Evolutionary conservation across 2,329 filamentous ascomycete species (phyloP).

Genomic region (Aspergillus sp.): DNA sequence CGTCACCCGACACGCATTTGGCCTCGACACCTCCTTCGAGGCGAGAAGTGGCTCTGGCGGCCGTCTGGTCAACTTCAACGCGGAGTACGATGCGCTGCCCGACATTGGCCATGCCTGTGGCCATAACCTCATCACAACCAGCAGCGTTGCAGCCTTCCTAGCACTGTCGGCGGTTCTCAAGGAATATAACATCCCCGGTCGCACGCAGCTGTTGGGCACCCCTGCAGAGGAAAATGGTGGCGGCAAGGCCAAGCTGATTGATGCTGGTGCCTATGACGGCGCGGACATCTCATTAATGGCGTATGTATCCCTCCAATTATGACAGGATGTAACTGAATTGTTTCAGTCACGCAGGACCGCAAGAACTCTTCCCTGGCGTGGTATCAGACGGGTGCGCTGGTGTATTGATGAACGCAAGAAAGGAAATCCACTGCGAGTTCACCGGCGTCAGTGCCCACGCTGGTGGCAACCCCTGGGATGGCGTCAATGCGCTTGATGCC

Average conservation of each 20-base stretch:
- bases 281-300: conserved; percentile 48
- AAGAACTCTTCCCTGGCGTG: too few species aligned
- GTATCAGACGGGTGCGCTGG: conserved; percentile 16
- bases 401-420: conserved; percentile 33
- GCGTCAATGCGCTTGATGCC: conserved; percentile 61
- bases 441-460: conserved; percentile 57
- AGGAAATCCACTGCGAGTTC: conserved; percentile 43
- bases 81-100: conserved; percentile 46
- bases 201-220: conserved; percentile 38
- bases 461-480: conserved; percentile 58
- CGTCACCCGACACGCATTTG: conserved; percentile 53
- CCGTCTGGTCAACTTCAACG: conserved; percentile 38
- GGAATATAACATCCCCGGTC: conserved; percentile 39
- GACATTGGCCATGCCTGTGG: conserved; percentile 44
- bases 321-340: too few species aligned
- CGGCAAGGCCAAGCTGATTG: conserved; percentile 43
- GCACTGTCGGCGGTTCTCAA: conserved; percentile 49
- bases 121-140: conserved; percentile 41
- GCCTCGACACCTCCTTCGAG: conserved; percentile 54
- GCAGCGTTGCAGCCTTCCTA: conserved; percentile 40
- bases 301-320: conserved; percentile 19
- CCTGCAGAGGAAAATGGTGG: conserved; percentile 42
- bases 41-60: conserved; percentile 45
- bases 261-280: conserved; percentile 44
- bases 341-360: too few species aligned